Conservation (phyloP, 2,329 filamentous ascomycete species). For the Sporothrix humicola region DNA sequence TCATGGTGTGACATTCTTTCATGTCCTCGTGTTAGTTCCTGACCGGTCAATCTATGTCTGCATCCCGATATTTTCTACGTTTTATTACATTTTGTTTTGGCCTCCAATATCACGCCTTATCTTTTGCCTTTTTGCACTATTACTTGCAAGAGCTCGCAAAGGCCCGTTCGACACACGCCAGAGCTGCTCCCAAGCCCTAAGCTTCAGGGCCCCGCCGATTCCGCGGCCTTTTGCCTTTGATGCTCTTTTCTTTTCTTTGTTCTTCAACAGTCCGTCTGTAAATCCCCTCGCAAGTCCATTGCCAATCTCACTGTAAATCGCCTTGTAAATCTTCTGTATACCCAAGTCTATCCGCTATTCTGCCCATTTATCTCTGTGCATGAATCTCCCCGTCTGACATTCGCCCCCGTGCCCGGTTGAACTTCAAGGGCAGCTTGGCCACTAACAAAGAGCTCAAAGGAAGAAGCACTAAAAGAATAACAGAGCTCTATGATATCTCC, state of each 20-base stretch:
- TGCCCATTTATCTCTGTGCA: too few relatives aligned
- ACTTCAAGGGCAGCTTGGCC: not conserved
- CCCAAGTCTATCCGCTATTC: not conserved
- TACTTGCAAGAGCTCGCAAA: not conserved
- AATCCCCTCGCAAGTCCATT: too few relatives aligned
- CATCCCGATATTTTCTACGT: not conserved
- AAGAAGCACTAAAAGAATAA: not conserved
- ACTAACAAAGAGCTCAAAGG: not conserved
- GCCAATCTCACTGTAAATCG: too few relatives aligned
- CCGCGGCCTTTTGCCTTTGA: too few relatives aligned
- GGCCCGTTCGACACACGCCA: constrained; percentile 8
- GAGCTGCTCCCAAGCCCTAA: not conserved
- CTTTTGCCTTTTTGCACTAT: not conserved
- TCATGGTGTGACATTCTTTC: too few relatives aligned
- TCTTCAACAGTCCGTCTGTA: not conserved
- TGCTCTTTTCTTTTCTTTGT: not conserved
- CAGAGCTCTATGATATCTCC: not conserved
- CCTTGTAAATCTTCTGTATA: not conserved
- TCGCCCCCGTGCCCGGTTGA: not conserved
- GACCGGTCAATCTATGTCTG: not conserved
- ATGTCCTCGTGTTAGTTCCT: not conserved
- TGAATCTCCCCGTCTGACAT: not conserved
- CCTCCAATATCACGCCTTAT: not conserved
- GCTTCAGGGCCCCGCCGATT: not conserved
- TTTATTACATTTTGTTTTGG: not conserved